Percentiles rank a stretch among this genome's conserved stretches.
phyloP scores from a whole-genome alignment of 805 yeast species.

The Starmerella ratchasimensis region DNA sequence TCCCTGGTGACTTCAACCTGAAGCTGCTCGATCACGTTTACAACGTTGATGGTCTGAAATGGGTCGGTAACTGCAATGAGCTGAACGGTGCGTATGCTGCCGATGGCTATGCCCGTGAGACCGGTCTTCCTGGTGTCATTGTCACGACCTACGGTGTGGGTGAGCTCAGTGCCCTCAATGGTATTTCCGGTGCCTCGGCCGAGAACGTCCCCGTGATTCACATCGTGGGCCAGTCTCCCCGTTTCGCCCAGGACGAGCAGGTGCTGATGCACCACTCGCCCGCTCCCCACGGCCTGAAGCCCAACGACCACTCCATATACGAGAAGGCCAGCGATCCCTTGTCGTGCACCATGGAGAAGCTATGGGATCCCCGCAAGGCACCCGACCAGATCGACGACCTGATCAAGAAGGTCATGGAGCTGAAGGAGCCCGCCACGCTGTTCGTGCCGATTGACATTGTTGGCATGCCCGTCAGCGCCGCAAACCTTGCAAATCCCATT shows the following conservation, averaged over 20 bases:
- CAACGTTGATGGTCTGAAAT: slow-evolving; percentile 36
- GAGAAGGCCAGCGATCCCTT: slow-evolving; percentile 45
- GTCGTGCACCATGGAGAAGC: slow-evolving; percentile 42
- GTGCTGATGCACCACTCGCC: slow-evolving; percentile 30
- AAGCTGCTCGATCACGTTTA: slow-evolving; percentile 29
- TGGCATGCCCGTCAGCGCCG: slow-evolving; percentile 30
- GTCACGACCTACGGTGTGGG: slow-evolving; percentile 82
- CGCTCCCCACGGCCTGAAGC: slow-evolving; percentile 26
- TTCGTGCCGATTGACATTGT: slow-evolving; percentile 63
- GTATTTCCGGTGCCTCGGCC: slow-evolving; percentile 68
- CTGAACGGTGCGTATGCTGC: slow-evolving; percentile 81
- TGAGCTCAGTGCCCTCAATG: slow-evolving; percentile 72
- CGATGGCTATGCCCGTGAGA: slow-evolving; percentile 69
- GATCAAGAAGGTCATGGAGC: slow-evolving; percentile 38
- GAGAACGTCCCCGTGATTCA: slow-evolving; percentile 70
- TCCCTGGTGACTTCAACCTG: slow-evolving; percentile 36
- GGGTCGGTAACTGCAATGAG: slow-evolving; percentile 83
- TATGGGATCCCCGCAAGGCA: slow-evolving; percentile 35
- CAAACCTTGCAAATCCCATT: slow-evolving; percentile 28
- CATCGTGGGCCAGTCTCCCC: slow-evolving; percentile 64
- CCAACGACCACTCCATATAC: slow-evolving; percentile 56
- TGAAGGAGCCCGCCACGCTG: slow-evolving; percentile 69
- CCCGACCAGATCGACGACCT: slow-evolving; percentile 56
- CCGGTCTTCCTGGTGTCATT: slow-evolving; percentile 50
- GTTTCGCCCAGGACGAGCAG: slow-evolving; percentile 28